A percentile compares a stretch with the other conserved stretches of the same genome.
Conservation (phyloP, 2,329 filamentous ascomycete species). For the Tolypocladium tundrense region DNA sequence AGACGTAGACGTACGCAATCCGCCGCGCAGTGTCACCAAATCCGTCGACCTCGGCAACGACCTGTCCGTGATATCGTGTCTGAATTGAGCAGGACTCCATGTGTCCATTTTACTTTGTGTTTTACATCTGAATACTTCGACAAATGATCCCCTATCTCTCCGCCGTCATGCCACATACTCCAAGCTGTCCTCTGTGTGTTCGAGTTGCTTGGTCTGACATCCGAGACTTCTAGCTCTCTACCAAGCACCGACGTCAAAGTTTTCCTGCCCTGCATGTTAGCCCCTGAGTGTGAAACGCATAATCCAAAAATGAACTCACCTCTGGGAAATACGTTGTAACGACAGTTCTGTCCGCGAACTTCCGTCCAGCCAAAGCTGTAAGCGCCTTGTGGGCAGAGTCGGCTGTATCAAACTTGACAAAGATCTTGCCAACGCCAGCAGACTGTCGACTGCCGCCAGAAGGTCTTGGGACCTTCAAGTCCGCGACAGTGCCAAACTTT, state of each 20-base stretch:
- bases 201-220: neutral
- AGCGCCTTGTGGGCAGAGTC: slow-evolving; percentile 78
- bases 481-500: slow-evolving; percentile 77
- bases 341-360: slow-evolving; percentile 93
- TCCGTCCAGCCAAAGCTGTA: slow-evolving; percentile 81
- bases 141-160: neutral
- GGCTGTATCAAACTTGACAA: slow-evolving; percentile 76
- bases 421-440: slow-evolving; percentile 93
- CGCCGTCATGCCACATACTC: slow-evolving; percentile 1
- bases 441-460: slow-evolving; percentile 73
- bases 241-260: slow-evolving; percentile 88
- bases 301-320: slow-evolving; percentile 34
- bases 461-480: slow-evolving; percentile 89
- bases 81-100: neutral
- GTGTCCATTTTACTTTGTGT: slow-evolving; percentile 3
- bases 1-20: neutral
- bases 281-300: neutral
- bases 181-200: slow-evolving; percentile 1
- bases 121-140: slow-evolving; percentile 7
- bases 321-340: slow-evolving; percentile 95
- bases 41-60: neutral
- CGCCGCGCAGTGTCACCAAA: neutral
- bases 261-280: slow-evolving; percentile 54
- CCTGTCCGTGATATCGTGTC: neutral
- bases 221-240: slow-evolving; percentile 30